Base-by-base conservation (phyloP, 306 rosid species). In the Lotus japonicus region DNA sequence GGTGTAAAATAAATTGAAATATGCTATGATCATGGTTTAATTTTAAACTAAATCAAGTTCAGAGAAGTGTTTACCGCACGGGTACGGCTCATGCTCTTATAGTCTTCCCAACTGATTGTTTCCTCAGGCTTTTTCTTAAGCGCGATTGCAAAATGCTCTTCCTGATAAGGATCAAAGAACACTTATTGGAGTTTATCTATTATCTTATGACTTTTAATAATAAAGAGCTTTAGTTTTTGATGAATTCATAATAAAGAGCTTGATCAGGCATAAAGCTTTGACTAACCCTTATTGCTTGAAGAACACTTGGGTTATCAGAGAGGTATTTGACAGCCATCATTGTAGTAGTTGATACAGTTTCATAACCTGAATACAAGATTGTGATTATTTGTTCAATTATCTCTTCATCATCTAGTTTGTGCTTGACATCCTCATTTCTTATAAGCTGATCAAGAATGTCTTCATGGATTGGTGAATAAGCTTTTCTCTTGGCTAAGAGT, bases 241-340 rank as follows among this genome's bases (percentile, higher is more conserved):
- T n/a, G n/a, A n/a, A n/a, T n/a, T n/a, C n/a, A n/a, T n/a, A n/a
- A n/a, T n/a, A n/a, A n/a, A n/a, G 26, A 21, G 26, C 26, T 21
- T 21, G 26, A 21, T 21, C 26, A 21, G 26, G 26, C 26, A 21
- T 12, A 58, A 58, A 26, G 5, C 9, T 38, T 12, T 6, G 13
- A 39, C 80, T 8, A 31, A 88, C 97, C 71, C 90, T 79, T 13
- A 88, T 68, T 51, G 72, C 80, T 48, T 88, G 73, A 52, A 90
- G 92, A 67, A 57, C 85, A 61, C 52, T 74, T 13, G 97, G 97
- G 69, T 88, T 80, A 78, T 90, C 92, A 75, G 76, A 83, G 48
- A 90, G 87, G 46, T 79, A 90, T 58, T 88, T 88, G 54, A 88
- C 76, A 55, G 89, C 81, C 97, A 90, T 90, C 95, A 90, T 88